These are phyloP conservation scores for Lecanoromycetidae sp. DNA, from an alignment of 2,329 filamentous ascomycete genomes.

Conservation along the genomic window DNA sequence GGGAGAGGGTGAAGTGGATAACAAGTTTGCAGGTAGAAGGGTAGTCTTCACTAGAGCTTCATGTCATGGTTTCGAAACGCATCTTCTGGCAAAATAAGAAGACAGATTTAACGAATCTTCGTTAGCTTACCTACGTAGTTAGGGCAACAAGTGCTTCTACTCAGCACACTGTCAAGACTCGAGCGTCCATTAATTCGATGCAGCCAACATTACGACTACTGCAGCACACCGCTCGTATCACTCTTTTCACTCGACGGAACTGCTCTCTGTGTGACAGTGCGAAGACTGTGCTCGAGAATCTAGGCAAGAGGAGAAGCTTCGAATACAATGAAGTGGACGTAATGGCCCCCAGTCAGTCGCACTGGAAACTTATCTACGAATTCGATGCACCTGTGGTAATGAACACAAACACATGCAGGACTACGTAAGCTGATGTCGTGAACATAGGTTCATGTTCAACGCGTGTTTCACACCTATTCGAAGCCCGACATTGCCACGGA, in stretches of 20 bases:
- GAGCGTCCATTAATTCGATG: constrained; percentile 8
- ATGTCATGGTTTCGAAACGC: no score
- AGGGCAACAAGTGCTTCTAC: no score
- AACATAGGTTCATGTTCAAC: constrained; percentile 45
- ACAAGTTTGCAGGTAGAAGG: no score
- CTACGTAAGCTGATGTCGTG: neutral
- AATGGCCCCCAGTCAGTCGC: constrained; percentile 40
- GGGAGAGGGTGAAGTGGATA: no score
- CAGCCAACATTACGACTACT: constrained; percentile 6
- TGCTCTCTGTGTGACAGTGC: constrained; percentile 52
- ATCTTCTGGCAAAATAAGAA: no score
- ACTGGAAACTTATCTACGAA: constrained; percentile 50
- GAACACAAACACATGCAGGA: neutral
- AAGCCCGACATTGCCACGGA: constrained; percentile 32
- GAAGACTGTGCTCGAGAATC: constrained; percentile 42
- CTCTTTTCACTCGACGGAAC: constrained; percentile 48
- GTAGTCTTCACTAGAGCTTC: no score
- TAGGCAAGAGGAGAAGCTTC: constrained; percentile 42
- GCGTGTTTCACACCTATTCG: constrained; percentile 22
- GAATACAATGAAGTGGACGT: constrained; percentile 49
- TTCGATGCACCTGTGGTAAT: constrained; percentile 51
- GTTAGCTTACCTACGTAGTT: no score
- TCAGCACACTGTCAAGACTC: no score
- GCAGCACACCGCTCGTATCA: constrained; percentile 32
- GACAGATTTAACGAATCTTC: no score